These are phyloP conservation scores for Eucalyptus sideroxylon DNA, from an alignment of 345 rosid genomes.

Conservation along the genomic window DNA sequence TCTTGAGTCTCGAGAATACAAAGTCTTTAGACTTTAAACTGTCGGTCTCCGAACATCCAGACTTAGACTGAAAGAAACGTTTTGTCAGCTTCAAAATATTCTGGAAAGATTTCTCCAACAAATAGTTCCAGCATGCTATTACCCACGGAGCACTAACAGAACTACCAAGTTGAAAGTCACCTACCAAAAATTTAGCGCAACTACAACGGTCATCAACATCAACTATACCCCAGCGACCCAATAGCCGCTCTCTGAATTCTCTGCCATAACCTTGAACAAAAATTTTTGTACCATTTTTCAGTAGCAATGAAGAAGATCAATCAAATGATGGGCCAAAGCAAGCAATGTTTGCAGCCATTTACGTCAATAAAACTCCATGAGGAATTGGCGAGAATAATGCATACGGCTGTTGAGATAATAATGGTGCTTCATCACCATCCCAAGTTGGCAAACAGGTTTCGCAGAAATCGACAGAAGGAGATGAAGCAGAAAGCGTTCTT, in stretches of 20 bases:
- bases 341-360: background rate
- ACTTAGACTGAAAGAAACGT: too few relatives aligned
- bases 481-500: background rate
- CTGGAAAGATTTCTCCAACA: too few relatives aligned
- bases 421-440: background rate
- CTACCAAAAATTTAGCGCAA: slow-evolving; percentile 86
- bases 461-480: background rate
- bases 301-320: background rate
- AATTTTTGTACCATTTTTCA: background rate
- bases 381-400: background rate
- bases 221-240: slow-evolving; percentile 75
- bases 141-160: background rate
- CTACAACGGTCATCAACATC: slow-evolving; percentile 95
- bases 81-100: too few relatives aligned
- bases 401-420: background rate
- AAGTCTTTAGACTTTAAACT: too few relatives aligned
- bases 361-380: background rate
- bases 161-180: background rate
- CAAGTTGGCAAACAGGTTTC: background rate
- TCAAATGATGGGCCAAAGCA: background rate
- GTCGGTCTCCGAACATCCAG: too few relatives aligned
- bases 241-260: slow-evolving; percentile 80
- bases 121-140: background rate
- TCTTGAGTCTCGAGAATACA: too few relatives aligned
- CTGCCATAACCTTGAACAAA: slow-evolving; percentile 76